Evolutionary conservation across 2,329 filamentous ascomycete species (phyloP), one percentile per base, ranked within the genome.

Genomic region (Alternaria ventricosa): DNA sequence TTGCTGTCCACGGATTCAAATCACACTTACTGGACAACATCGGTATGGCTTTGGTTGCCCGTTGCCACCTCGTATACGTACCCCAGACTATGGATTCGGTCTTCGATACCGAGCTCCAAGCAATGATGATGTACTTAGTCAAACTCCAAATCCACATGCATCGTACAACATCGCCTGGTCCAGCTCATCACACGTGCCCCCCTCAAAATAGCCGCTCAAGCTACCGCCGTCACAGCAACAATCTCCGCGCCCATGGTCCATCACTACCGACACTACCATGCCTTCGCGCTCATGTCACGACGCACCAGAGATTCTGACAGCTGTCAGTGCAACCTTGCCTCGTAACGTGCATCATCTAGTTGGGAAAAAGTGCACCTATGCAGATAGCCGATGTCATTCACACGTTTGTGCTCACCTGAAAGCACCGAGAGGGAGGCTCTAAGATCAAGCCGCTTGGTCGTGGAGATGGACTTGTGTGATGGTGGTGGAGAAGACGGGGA

Each of bases 361-460:
- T 10, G 46, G 33, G 45, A 47, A 23, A 33, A 22, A 57, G 20
- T 20, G 36, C 20, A 3, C 25, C 20, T 13, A 63, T 50, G 55
- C 57, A 56, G n/a, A 41, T 30, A 59, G 30, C 63, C 65, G 55
- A 55, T 63, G 60, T 64, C 50, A 64, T 58, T 58, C 59, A 56
- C 30, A 56, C 56, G 49, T 54, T 50, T 18, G 44, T 49, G 44
- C 5, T 28, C 45, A 5, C 3, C 13, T 13, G 18, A 10, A 15
- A 25, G 11, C 18, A 20, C 20, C 46, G 8, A 36, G 15, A 22
- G 25, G 25, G 15, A 54, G 47, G 41, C n/a, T 22, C 10, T 22
- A n/a, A 12, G 15, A 56, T 44, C 20, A 13, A 22, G 18, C 25
- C 43, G 3, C 8, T 45, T 11, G 28, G 22, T 28, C 41, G 25